Percentiles rank a stretch among this genome's conserved stretches.
Conservation (phyloP, 202 grass and related monocot species). For the Panicum hallii region DNA sequence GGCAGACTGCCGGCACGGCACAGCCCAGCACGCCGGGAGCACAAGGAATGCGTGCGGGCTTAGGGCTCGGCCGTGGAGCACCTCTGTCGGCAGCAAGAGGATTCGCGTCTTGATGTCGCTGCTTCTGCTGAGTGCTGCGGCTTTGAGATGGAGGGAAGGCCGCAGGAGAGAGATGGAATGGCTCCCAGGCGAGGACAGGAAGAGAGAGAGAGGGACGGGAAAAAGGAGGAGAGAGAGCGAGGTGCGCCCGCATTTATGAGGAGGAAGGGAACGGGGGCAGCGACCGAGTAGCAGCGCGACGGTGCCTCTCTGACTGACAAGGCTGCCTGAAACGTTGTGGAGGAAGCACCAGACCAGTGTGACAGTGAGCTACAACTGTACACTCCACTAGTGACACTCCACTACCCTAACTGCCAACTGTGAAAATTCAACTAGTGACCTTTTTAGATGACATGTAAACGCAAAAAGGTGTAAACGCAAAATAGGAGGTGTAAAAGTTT, state of each 20-base stretch:
- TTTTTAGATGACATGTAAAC: no score
- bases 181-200: neutral
- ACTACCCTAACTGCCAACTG: no score
- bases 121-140: neutral
- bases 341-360: neutral
- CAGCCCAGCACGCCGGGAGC: neutral
- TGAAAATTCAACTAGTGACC: no score
- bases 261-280: conserved; percentile 38
- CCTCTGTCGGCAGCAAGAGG: neutral
- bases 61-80: neutral
- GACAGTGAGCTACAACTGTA: neutral
- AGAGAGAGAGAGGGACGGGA: conserved; percentile 1
- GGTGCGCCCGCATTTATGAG: conserved; percentile 37
- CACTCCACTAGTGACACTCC: neutral
- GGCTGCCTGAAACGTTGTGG: neutral
- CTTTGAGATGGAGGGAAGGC: neutral
- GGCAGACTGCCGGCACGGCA: no score
- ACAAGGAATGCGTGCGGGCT: conserved; percentile 18
- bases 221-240: conserved; percentile 8
- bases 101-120: neutral
- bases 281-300: neutral
- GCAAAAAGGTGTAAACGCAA: no score
- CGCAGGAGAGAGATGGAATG: neutral
- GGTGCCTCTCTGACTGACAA: neutral
- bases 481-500: no score